A percentile compares a stretch with the other conserved stretches of the same genome.
phyloP scores from a whole-genome alignment of 2,329 filamentous ascomycete species.

The Colletotrichum sp. region DNA sequence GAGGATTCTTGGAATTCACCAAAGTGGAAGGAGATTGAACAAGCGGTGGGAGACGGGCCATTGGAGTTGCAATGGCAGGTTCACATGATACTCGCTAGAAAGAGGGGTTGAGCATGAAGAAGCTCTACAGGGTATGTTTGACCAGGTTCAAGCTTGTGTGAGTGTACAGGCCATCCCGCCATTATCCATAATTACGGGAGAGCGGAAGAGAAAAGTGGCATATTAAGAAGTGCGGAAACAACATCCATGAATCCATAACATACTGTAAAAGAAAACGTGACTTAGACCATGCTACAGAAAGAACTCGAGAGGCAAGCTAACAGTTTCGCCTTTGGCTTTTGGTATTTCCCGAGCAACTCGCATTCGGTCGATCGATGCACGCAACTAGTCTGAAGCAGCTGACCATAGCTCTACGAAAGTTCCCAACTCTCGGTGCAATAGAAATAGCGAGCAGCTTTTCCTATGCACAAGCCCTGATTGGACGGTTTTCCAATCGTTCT shows the following conservation, averaged over 20 bases:
- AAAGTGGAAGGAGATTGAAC: neutral
- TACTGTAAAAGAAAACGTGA: neutral
- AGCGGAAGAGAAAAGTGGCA: neutral
- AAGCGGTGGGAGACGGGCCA: neutral
- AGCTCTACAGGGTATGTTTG: neutral
- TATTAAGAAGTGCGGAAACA: neutral
- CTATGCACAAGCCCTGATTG: neutral
- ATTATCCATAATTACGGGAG: neutral
- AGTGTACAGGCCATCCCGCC: neutral
- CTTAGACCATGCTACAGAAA: neutral
- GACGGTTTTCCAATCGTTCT: neutral
- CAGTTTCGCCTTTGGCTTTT: neutral
- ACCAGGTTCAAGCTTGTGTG: neutral
- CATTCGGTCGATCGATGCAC: neutral
- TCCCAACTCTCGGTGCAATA: neutral
- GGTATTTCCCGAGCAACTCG: neutral
- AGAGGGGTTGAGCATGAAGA: neutral
- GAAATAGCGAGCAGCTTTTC: neutral
- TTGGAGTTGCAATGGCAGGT: constrained; percentile 10
- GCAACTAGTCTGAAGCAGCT: neutral
- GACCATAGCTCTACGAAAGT: neutral
- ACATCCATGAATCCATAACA: neutral
- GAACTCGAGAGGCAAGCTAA: neutral
- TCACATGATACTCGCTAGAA: constrained; percentile 3
- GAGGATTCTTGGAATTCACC: constrained; percentile 2